These are phyloP conservation scores for Fusarium praegraminearum DNA, from an alignment of 2,329 filamentous ascomycete genomes.

Conservation along the genomic window DNA sequence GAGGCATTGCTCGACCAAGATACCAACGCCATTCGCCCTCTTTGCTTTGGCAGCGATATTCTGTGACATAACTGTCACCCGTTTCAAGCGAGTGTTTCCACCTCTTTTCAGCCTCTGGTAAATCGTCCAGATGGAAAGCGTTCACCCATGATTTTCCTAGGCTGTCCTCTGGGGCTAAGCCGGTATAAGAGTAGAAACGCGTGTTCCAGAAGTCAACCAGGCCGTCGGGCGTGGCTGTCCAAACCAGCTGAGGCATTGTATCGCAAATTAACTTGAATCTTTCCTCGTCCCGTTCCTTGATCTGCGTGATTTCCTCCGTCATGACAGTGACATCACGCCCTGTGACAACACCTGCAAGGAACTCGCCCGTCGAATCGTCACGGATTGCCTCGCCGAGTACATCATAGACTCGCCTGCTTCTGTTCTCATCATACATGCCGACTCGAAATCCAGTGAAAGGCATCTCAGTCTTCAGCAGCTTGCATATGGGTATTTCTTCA, in stretches of 20 bases:
- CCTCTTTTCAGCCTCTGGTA: constrained; percentile 63
- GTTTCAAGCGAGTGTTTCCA: constrained; percentile 75
- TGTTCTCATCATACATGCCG: constrained; percentile 69
- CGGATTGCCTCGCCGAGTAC: constrained; percentile 74
- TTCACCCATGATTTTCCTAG: constrained; percentile 71
- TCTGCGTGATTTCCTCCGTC: constrained; percentile 74
- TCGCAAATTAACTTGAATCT: constrained; percentile 83
- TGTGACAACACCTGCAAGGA: constrained; percentile 78
- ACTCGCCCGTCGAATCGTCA: constrained; percentile 76
- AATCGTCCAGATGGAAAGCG: constrained; percentile 78
- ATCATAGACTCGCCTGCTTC: constrained; percentile 71
- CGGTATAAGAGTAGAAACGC: constrained; percentile 85
- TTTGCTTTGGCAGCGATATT: constrained; percentile 76
- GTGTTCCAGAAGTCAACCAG: constrained; percentile 79
- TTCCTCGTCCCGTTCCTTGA: constrained; percentile 77
- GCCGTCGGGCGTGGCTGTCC: constrained; percentile 77
- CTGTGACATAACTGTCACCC: constrained; percentile 75
- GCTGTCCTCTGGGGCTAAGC: constrained; percentile 71
- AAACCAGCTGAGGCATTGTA: constrained; percentile 77
- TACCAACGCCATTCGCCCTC: constrained; percentile 84
- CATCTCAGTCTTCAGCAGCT: constrained; percentile 70
- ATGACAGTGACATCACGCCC: constrained; percentile 80
- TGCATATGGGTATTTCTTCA: constrained; percentile 74
- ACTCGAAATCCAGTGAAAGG: constrained; percentile 70
- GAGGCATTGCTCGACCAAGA: constrained; percentile 76